phyloP scores from a whole-genome alignment of 164 flowering plant genomes.

The Kalanchoe fedtschenkoi region DNA sequence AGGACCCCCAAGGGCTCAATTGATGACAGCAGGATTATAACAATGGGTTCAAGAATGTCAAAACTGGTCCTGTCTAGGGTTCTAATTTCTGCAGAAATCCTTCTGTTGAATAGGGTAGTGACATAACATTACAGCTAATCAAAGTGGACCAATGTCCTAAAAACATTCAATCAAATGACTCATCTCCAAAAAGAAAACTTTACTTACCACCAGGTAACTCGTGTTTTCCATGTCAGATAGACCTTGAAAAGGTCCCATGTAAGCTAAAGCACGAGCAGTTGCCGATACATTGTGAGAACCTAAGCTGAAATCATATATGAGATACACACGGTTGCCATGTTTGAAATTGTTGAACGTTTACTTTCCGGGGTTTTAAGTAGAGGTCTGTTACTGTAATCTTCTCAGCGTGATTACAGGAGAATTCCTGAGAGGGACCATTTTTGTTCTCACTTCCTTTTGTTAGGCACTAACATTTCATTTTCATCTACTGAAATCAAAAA shows the following conservation, averaged over 20 bases:
- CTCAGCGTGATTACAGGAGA: background rate
- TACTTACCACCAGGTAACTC: too few species aligned
- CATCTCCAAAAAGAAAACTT: too few species aligned
- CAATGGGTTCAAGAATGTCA: background rate
- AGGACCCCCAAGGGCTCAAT: background rate
- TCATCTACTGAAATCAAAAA: too few species aligned
- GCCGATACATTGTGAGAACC: too few species aligned
- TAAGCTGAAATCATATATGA: background rate
- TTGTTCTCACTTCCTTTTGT: background rate
- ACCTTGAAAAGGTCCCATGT: background rate
- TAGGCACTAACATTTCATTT: too few species aligned
- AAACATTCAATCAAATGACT: background rate
- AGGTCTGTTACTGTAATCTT: background rate
- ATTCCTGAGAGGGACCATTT: background rate
- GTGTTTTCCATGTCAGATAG: background rate
- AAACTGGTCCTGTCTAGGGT: background rate
- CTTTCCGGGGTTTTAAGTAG: background rate
- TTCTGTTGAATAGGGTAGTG: background rate
- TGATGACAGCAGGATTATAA: conserved; percentile 1
- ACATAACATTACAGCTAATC: conserved; percentile 1
- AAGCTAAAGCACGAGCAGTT: too few species aligned
- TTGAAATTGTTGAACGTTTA: background rate
- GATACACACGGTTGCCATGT: background rate
- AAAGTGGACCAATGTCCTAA: background rate
- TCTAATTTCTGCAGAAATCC: background rate